Base-by-base conservation (phyloP, 2,329 filamentous ascomycete genomes). In the Diaporthe australafricana region DNA sequence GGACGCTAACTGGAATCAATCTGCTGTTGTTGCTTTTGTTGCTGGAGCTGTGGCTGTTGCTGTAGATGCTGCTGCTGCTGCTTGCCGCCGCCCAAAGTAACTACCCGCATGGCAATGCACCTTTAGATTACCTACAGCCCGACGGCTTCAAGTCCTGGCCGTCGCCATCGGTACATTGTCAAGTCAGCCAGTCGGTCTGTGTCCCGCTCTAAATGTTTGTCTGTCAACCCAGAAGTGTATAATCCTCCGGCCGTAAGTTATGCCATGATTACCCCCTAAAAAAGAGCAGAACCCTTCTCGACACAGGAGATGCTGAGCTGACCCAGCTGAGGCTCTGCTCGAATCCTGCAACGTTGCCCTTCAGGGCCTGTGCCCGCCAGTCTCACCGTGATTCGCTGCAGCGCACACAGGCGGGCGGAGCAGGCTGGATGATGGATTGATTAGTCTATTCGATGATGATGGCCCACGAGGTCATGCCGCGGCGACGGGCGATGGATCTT, bases 381-480 rank as follows among this genome's bases (percentile, higher is more conserved):
- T n/a, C 38, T 25, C 56, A 3, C 32, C 60, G 60, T 63, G 60
- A 63, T 63, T 63, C 42, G 42, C n/a, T 42, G 27, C 14, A 38
- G 60, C 57, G 42, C 14, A 35, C 20, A 3, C 30, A 3, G 22
- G 42, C 8, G 27, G 42, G 42, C 42, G 42, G 42, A 35, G 60
- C 57, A 14, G 56, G 38, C 25, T 42, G 9, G 25, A 8, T 32
- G 40, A 27, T 22, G 47, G 60, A 38, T 63, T 35, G 32, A 35
- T 35, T 35, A 35, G 5, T 35, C 32, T 35, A 48, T 27, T 30
- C 32, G 27, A 48, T 48, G 42, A 35, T 16, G 5, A 32, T 16
- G 57, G 40, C 57, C 57, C 57, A 63, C 40, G 57, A 47, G 20
- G 57, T 40, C 57, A 63, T 32, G 27, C 57, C 42, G 40, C 42